Evolutionary conservation across 139 green algal genomes (phyloP).

Genomic region (Tetraselmis chui): DNA sequence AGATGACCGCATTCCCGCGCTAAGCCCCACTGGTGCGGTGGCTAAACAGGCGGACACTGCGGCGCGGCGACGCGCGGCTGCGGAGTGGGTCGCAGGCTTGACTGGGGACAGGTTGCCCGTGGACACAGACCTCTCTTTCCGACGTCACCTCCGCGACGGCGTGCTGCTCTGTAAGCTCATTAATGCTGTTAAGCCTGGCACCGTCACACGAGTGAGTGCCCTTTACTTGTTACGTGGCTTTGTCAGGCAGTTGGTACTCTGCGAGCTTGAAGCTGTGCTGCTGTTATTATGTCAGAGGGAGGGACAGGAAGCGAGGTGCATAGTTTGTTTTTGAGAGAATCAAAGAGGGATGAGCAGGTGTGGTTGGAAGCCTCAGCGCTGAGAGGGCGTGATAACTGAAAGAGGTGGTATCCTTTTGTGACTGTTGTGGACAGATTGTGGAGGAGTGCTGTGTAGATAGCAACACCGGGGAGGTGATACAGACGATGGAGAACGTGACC

Average conservation of each 20-base stretch:
- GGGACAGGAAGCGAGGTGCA: background rate
- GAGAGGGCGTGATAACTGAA: background rate
- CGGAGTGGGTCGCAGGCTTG: conserved; percentile 38
- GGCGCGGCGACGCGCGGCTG: conserved; percentile 24
- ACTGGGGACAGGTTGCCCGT: conserved; percentile 34
- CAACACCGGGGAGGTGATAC: conserved; percentile 19
- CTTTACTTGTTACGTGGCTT: too few species aligned
- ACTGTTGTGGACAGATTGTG: conserved; percentile 3
- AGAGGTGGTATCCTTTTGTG: background rate
- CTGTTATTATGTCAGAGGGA: background rate
- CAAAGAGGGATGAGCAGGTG: background rate
- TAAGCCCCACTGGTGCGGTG: background rate
- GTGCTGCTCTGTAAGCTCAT: conserved; percentile 51
- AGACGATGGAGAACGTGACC: conserved; percentile 40
- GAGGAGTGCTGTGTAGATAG: background rate
- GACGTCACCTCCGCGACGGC: conserved; percentile 42
- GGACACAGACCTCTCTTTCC: conserved; percentile 42
- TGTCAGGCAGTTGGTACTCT: background rate
- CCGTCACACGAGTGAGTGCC: background rate
- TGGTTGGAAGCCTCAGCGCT: too few species aligned
- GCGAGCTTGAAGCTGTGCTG: background rate
- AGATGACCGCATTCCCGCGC: background rate
- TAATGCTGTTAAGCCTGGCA: conserved; percentile 37
- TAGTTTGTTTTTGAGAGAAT: background rate
- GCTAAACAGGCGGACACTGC: background rate